Conservation (phyloP, 179 eudicot species). For the Patellifolia procumbens region DNA sequence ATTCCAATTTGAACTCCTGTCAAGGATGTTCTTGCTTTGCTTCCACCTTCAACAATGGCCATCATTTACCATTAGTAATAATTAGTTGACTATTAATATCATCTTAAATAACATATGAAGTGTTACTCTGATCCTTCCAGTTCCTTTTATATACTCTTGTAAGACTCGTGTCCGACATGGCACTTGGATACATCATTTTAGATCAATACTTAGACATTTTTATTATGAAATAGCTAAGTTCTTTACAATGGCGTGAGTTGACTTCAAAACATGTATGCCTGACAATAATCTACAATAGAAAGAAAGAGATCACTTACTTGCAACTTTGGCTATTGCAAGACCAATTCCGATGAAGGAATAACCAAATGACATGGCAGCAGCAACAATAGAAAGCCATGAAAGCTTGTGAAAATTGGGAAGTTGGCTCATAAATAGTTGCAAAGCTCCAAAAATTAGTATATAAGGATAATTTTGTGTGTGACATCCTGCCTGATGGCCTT, state of each 20-base stretch:
- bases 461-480: constrained; percentile 40
- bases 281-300: no score
- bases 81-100: not conserved
- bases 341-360: constrained; percentile 66
- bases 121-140: no score
- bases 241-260: no score
- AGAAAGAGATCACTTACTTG: constrained; percentile 30
- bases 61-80: not conserved
- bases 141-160: no score
- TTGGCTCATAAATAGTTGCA: constrained; percentile 56
- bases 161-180: no score
- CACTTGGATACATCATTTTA: no score
- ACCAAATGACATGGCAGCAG: constrained; percentile 65
- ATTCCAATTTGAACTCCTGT: constrained; percentile 52
- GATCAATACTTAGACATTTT: no score
- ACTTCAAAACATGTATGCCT: no score
- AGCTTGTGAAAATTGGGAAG: constrained; percentile 66
- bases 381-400: constrained; percentile 54
- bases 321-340: constrained; percentile 55
- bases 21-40: constrained; percentile 33
- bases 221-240: no score
- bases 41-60: constrained; percentile 31
- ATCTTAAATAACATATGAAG: not conserved
- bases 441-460: constrained; percentile 46
- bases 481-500: constrained; percentile 47